These are phyloP conservation scores for Amanita phalloides DNA, from an alignment of 768 basidiomycete genomes.

Conservation along the genomic window DNA sequence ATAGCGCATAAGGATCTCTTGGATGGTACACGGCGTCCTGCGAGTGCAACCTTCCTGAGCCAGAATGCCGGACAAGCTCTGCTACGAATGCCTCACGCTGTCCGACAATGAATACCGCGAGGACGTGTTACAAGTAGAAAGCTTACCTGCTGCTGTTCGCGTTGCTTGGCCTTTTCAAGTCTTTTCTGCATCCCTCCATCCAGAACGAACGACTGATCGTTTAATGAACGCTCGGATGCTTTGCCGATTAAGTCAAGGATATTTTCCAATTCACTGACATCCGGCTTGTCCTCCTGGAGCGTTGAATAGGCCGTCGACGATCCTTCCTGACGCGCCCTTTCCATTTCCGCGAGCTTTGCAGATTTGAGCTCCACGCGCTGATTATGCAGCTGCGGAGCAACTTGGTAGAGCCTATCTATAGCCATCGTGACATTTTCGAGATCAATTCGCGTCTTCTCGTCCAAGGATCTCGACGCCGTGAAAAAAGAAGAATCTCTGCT, in stretches of 20 bases:
- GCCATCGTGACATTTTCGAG: constrained; percentile 79
- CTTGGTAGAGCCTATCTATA: constrained; percentile 80
- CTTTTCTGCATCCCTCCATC: constrained; percentile 47
- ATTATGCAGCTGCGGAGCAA: constrained; percentile 81
- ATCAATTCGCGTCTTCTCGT: constrained; percentile 81
- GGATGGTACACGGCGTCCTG: constrained; percentile 64
- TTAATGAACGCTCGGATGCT: constrained; percentile 57
- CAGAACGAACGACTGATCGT: constrained; percentile 60
- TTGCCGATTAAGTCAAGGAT: constrained; percentile 62
- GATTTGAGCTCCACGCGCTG: constrained; percentile 87
- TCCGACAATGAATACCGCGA: constrained; percentile 7
- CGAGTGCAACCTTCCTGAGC: constrained; percentile 59
- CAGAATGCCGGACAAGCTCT: constrained; percentile 59
- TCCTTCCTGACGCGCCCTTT: constrained; percentile 48
- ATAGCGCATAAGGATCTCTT: constrained; percentile 41
- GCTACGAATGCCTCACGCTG: constrained; percentile 73
- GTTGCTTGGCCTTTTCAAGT: constrained; percentile 43
- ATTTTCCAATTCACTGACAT: constrained; percentile 52
- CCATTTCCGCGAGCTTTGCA: constrained; percentile 61
- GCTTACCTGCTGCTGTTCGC: constrained; percentile 56
- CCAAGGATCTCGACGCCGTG: constrained; percentile 20
- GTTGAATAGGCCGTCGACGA: constrained; percentile 11
- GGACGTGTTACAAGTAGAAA: background rate
- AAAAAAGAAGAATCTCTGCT: constrained; percentile 17
- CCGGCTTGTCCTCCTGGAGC: constrained; percentile 32